A percentile compares a stretch with the other conserved stretches of the same genome.
Evolutionary conservation across 1,139 yeast species (phyloP).

Genomic region (Hansenula lynferdii): DNA sequence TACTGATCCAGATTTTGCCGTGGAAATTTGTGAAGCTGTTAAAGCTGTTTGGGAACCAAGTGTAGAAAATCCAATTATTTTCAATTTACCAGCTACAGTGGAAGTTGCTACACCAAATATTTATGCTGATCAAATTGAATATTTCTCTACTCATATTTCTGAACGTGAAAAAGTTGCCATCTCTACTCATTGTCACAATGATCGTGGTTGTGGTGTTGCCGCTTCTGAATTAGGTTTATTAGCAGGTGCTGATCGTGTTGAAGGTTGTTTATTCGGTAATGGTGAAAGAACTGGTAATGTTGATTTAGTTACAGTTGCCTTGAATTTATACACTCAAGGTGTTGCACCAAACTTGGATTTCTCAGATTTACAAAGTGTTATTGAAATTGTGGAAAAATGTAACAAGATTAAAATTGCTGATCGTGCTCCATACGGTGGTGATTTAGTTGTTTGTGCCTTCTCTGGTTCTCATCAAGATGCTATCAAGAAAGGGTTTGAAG

Average conservation of each 20-base stretch:
- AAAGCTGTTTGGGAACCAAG: conserved; percentile 90
- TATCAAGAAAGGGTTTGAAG: conserved; percentile 87
- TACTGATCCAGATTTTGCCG: conserved; percentile 77
- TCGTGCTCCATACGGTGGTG: conserved; percentile 97
- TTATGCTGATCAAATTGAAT: conserved; percentile 95
- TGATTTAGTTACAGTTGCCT: conserved; percentile 87
- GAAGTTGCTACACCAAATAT: conserved; percentile 93
- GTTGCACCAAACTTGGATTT: conserved; percentile 82
- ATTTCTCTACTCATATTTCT: conserved; percentile 69
- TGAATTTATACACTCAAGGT: conserved; percentile 94
- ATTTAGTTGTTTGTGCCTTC: conserved; percentile 93
- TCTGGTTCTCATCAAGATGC: conserved; percentile 98
- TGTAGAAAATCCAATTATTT: conserved; percentile 78
- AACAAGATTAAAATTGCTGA: conserved; percentile 92
- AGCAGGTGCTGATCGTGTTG: conserved; percentile 98
- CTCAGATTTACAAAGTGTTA: conserved; percentile 74
- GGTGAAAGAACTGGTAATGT: conserved; percentile 99
- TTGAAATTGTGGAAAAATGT: conserved; percentile 86
- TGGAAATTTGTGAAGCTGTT: conserved; percentile 92
- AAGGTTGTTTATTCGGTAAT: conserved; percentile 95
- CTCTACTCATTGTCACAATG: conserved; percentile 94
- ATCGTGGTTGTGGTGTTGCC: conserved; percentile 97
- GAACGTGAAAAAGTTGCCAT: conserved; percentile 85
- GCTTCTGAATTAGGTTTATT: conserved; percentile 91
- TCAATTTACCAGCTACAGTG: conserved; percentile 98